These are phyloP conservation scores for Yarrowia sp. DNA, from an alignment of 805 yeast species.

Conservation along the genomic window DNA sequence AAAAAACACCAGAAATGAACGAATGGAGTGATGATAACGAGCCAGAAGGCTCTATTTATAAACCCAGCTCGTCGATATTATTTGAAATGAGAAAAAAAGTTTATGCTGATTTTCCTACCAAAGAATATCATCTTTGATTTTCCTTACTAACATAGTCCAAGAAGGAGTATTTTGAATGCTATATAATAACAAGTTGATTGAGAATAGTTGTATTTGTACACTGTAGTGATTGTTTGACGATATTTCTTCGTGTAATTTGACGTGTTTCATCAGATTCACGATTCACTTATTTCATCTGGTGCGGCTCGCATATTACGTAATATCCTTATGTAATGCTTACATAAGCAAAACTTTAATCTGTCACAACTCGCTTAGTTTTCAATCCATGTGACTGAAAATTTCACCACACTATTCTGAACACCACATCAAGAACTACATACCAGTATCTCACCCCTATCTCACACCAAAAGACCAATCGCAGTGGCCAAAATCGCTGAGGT, in stretches of 20 bases:
- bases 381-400: background rate
- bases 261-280: too few species aligned
- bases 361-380: background rate
- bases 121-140: too few species aligned
- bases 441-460: too few species aligned
- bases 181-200: background rate
- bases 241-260: too few species aligned
- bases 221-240: too few species aligned
- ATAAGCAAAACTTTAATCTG: background rate
- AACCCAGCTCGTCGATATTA: slow-evolving; percentile 42
- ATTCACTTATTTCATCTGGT: background rate
- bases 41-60: slow-evolving; percentile 40
- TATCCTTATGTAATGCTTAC: too few species aligned
- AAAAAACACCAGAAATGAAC: background rate
- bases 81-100: slow-evolving; percentile 41
- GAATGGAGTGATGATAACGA: slow-evolving; percentile 41
- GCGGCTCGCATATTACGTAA: slow-evolving; percentile 3
- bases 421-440: too few species aligned
- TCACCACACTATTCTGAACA: too few species aligned
- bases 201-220: too few species aligned
- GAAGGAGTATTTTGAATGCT: background rate
- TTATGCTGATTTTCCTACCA: slow-evolving; percentile 35
- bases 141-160: background rate
- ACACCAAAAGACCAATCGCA: background rate
- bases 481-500: background rate